Conservation (phyloP, 176 grass and related monocot genomes). For the Typha latifolia region DNA sequence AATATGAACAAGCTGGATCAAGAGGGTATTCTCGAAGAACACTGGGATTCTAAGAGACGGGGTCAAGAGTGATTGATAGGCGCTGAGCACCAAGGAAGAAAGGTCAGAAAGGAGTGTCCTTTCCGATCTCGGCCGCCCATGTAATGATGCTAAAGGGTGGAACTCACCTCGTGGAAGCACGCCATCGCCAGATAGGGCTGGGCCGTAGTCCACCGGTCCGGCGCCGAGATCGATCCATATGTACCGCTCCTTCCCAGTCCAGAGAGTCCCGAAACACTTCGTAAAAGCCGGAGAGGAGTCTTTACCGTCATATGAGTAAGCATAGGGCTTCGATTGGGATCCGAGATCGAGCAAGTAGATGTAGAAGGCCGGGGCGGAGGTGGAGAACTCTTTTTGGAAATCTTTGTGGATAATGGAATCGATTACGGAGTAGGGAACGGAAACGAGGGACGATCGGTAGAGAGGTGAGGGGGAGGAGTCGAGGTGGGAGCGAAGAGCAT, state of each 20-base stretch:
- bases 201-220: constrained; percentile 78
- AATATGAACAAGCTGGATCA: constrained; percentile 80
- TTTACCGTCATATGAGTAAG: constrained; percentile 39
- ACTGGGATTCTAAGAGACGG: constrained; percentile 86
- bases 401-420: constrained; percentile 54
- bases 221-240: constrained; percentile 87
- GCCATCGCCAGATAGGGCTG: constrained; percentile 77
- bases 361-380: constrained; percentile 48
- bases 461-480: constrained; percentile 41
- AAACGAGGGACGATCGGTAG: constrained; percentile 40
- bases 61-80: constrained; percentile 59
- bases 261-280: constrained; percentile 63
- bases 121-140: constrained; percentile 73
- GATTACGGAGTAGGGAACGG: constrained; percentile 65
- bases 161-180: constrained; percentile 91
- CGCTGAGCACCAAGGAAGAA: constrained; percentile 62
- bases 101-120: constrained; percentile 52
- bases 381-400: constrained; percentile 30
- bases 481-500: constrained; percentile 39
- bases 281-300: constrained; percentile 49
- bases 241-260: constrained; percentile 87
- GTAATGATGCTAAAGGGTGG: constrained; percentile 70
- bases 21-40: constrained; percentile 56
- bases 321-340: constrained; percentile 49
- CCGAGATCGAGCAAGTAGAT: constrained; percentile 85